Evolutionary conservation across 257 asterid species (phyloP).

Genomic region (Datura wrightii): DNA sequence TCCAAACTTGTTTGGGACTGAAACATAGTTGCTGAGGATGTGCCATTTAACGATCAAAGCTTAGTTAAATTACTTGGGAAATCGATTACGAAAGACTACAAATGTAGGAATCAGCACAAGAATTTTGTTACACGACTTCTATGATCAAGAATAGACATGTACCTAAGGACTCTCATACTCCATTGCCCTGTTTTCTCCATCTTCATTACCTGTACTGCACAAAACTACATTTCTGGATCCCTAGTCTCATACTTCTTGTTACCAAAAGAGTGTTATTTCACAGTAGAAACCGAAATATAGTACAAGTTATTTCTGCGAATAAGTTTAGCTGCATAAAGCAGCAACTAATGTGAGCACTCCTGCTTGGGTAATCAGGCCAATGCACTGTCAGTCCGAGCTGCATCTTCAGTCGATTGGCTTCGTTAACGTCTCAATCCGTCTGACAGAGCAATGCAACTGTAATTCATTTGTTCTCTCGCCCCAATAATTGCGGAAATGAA

Average conservation of each 20-base stretch:
- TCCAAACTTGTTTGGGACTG: background rate
- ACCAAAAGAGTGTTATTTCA: constrained; percentile 4
- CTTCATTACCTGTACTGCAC: constrained; percentile 36
- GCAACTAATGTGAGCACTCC: constrained; percentile 26
- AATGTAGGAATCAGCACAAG: constrained; percentile 6
- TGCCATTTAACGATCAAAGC: background rate
- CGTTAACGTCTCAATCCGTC: constrained; percentile 27
- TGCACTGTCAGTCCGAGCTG: constrained; percentile 24
- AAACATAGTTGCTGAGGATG: background rate
- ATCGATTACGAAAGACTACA: background rate
- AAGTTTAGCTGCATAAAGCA: constrained; percentile 27
- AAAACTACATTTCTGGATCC: constrained; percentile 29
- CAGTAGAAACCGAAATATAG: constrained; percentile 23
- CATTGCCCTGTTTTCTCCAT: constrained; percentile 26
- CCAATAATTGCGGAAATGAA: constrained; percentile 18
- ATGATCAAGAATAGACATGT: constrained; percentile 6
- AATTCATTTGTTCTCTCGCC: constrained; percentile 24
- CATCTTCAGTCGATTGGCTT: constrained; percentile 33
- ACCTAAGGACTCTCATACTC: background rate
- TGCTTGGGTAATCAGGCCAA: background rate
- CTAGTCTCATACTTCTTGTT: constrained; percentile 22
- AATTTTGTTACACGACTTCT: constrained; percentile 4
- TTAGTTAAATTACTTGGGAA: constrained; percentile 1
- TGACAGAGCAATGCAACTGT: constrained; percentile 29
- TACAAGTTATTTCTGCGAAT: constrained; percentile 21